Conservation (phyloP, 2,329 filamentous ascomycete species). For the Cercospora sp. region DNA sequence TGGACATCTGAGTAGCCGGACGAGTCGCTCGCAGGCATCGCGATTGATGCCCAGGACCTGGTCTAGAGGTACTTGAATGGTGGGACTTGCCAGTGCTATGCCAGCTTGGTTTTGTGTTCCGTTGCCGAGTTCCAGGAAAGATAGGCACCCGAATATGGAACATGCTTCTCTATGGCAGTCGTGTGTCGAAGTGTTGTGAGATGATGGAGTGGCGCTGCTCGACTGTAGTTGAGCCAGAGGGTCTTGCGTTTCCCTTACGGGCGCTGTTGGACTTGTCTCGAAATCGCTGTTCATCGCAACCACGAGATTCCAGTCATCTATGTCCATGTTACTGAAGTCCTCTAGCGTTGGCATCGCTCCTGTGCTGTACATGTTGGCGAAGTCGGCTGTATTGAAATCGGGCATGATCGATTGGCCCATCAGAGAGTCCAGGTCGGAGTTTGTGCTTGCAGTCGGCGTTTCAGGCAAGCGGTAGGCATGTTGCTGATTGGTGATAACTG, state of each 20-base stretch:
- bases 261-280: not conserved
- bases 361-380: not conserved
- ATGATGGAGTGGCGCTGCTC: not conserved
- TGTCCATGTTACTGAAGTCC: not conserved
- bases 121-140: not conserved
- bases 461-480: not conserved
- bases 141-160: not conserved
- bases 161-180: conserved; percentile 4
- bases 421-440: not conserved
- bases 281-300: not conserved
- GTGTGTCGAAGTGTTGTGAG: not conserved
- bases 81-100: not conserved
- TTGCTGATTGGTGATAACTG: not conserved
- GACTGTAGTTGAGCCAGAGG: not conserved
- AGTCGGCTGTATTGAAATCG: not conserved
- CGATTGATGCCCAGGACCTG: not conserved
- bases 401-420: not conserved
- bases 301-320: not conserved
- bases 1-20: not conserved
- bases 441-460: not conserved
- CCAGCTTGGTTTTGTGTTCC: not conserved
- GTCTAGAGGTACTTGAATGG: conserved; percentile 1
- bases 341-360: not conserved
- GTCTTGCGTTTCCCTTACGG: not conserved
- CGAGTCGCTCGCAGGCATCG: conserved; percentile 2